phyloP scores from a whole-genome alignment of 2,329 filamentous ascomycete genomes.

The Trichoderma sp. region DNA sequence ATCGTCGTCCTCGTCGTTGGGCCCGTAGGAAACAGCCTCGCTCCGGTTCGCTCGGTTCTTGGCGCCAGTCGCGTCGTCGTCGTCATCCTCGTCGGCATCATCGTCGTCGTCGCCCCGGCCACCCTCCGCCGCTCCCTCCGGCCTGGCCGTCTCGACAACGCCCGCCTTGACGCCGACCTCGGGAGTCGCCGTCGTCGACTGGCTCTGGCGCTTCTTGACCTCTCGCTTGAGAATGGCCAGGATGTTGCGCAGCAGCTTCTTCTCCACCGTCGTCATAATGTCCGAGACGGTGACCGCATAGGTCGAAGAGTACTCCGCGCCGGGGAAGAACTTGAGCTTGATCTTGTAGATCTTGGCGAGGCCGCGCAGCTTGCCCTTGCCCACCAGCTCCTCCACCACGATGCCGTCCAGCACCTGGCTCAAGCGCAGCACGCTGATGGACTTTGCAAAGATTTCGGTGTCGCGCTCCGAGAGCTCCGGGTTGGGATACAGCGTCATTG shows the following conservation, averaged over 20 bases:
- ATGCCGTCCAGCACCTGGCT: constrained; percentile 82
- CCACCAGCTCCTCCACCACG: constrained; percentile 76
- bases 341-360: constrained; percentile 86
- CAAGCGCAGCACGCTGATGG: constrained; percentile 82
- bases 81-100: constrained; percentile 73
- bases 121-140: constrained; percentile 41
- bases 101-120: constrained; percentile 57
- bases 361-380: constrained; percentile 66
- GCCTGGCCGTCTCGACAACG: constrained; percentile 53
- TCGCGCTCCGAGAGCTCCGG: constrained; percentile 69
- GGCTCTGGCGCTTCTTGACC: constrained; percentile 75
- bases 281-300: constrained; percentile 82
- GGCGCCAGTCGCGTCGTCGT: constrained; percentile 73
- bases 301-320: constrained; percentile 77
- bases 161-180: constrained; percentile 65
- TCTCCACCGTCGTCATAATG: constrained; percentile 78
- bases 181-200: constrained; percentile 70
- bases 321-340: constrained; percentile 79
- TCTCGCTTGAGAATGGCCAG: constrained; percentile 72
- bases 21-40: constrained; percentile 86
- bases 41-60: constrained; percentile 75
- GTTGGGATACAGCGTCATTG: constrained; percentile 82
- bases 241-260: constrained; percentile 73
- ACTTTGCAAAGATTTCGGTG: constrained; percentile 82
- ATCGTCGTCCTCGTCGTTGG: constrained; percentile 89